These are phyloP conservation scores for Rhipidocladum racemiflorum DNA, from an alignment of 176 grass and related monocot species.

Conservation along the genomic window DNA sequence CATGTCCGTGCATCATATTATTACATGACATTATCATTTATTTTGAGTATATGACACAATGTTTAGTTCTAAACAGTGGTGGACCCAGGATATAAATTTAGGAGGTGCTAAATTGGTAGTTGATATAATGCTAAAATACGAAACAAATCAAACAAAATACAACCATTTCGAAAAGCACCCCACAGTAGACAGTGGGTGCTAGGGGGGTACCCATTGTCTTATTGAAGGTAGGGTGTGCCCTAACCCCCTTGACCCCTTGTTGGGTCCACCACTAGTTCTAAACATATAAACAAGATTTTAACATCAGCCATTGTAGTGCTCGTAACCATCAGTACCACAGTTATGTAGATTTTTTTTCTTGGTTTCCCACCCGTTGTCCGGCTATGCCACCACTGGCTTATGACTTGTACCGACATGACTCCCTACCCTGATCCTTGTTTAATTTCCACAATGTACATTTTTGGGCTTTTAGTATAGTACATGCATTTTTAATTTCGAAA, in stretches of 20 bases:
- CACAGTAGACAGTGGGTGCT: too few species aligned
- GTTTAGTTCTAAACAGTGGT: too few species aligned
- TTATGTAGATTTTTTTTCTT: background rate
- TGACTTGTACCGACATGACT: background rate
- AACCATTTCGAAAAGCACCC: too few species aligned
- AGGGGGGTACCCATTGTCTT: too few species aligned
- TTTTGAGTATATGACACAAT: background rate
- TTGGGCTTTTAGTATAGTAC: background rate
- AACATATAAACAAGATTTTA: background rate
- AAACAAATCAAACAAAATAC: too few species aligned
- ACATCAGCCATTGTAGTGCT: background rate
- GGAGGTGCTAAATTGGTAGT: too few species aligned
- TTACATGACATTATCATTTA: background rate
- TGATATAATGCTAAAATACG: too few species aligned
- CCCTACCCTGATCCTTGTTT: background rate
- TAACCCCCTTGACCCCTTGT: too few species aligned
- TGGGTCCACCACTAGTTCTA: too few species aligned
- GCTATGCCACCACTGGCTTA: background rate
- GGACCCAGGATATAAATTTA: too few species aligned
- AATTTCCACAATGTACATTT: background rate
- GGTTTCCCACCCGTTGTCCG: background rate
- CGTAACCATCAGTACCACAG: background rate
- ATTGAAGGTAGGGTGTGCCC: too few species aligned
- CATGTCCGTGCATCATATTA: too few species aligned
- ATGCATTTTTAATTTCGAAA: background rate